Base-by-base conservation (phyloP, 306 rosid genomes). In the Sphenostylis stenocarpa region DNA sequence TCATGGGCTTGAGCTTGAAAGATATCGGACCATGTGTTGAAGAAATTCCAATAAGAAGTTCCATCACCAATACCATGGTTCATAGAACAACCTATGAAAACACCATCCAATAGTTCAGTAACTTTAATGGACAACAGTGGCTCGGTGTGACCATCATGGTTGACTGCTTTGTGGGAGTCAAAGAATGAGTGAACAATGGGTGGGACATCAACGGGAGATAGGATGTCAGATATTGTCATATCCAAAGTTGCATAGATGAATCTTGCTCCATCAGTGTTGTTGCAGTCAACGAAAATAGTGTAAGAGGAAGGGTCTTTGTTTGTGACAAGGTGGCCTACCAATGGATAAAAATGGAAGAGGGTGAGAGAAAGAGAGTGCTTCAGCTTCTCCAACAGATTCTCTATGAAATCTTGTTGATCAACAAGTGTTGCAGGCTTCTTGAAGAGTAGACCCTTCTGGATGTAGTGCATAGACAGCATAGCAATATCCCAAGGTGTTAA, bases 1-100 rank as follows among this genome's bases (percentile, higher is more conserved):
- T 38, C 85, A 2, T 45, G 73, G 8, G 70, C 66, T 72, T 49
- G 75, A 39, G 81, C 62, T 70, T 26, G 82, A 53, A 91, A 86
- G 28, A 91, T 84, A 44, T 91, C 79, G 17, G 92, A 89, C 88
- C 84, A 83, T 9, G 73, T 7, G 9, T 85, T 91, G 48, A 85
- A 81, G 86, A 89, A 87, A 41, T 67, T 62, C 94, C 87, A 91
- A 65, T 36, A 85, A 1, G 90, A 76, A 5, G 87, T 89, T 7
- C 91, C 92, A 48, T 91, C 88, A 1, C 7, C 88, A 0, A 91
- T 4, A 12, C 0, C 0, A 11, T 89, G 94, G 70, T 86, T 87
- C 63, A 85, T 55, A 44, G 91, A 89, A 34, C 31, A 23, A 6
- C 33, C 62, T 23, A 55, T 21, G 62, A 55, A 55, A 55, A 55